Percentiles rank a stretch among this genome's conserved stretches.
phyloP scores from a whole-genome alignment of 139 green algal genomes.

The Chlorella sp. region DNA sequence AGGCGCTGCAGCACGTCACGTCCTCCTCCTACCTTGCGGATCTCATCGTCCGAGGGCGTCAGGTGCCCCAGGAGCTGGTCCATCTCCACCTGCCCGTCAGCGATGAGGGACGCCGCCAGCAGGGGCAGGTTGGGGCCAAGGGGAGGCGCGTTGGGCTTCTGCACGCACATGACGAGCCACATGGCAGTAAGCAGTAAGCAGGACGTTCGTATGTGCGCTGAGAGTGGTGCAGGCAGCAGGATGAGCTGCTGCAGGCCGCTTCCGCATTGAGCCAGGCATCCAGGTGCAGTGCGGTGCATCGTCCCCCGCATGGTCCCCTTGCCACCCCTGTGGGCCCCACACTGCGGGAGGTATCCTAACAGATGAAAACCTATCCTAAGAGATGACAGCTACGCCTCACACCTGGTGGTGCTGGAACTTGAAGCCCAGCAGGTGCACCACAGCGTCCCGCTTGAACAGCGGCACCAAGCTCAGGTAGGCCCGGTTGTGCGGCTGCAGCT shows the following conservation, averaged over 20 bases:
- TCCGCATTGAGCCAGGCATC: too few species aligned
- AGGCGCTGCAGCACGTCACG: too few species aligned
- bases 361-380: too few species aligned
- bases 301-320: too few species aligned
- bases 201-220: too few species aligned
- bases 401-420: constrained; percentile 58
- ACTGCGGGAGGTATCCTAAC: too few species aligned
- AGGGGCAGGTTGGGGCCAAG: constrained; percentile 26
- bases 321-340: too few species aligned
- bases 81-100: constrained; percentile 38
- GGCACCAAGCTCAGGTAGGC: constrained; percentile 12
- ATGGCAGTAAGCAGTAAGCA: too few species aligned
- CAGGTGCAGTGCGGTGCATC: too few species aligned
- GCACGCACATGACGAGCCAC: too few species aligned
- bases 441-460: constrained; percentile 30
- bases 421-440: constrained; percentile 56
- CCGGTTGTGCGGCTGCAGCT: constrained; percentile 27
- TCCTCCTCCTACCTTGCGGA: constrained; percentile 15
- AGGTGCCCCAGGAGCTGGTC: constrained; percentile 60
- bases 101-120: constrained; percentile 34
- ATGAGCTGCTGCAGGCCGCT: too few species aligned
- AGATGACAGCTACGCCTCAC: constrained; percentile 1
- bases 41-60: constrained; percentile 40
- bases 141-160: constrained; percentile 12
- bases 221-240: too few species aligned